These are phyloP conservation scores for Parsonsia alboflavescens DNA, from an alignment of 257 asterid species.

Conservation along the genomic window DNA sequence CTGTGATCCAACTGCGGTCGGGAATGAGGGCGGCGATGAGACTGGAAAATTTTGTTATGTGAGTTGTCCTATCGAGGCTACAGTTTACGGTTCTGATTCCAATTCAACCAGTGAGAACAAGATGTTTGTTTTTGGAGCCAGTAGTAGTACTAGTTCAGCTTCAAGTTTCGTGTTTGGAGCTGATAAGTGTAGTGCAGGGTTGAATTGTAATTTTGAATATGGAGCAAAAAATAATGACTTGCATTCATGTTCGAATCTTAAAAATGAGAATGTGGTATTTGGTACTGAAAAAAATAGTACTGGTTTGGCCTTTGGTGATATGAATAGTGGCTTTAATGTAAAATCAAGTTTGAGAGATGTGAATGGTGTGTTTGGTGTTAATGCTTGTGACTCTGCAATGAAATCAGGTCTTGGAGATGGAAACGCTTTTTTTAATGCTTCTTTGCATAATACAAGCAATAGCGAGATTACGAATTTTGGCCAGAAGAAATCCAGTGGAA, in stretches of 20 bases:
- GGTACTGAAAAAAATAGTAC: conserved; percentile 23
- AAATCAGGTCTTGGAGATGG: conserved; percentile 13
- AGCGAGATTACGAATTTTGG: neutral
- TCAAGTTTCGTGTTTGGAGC: conserved; percentile 9
- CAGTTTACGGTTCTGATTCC: neutral
- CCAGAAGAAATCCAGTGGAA: conserved; percentile 4
- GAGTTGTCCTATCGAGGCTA: neutral
- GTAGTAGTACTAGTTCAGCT: conserved; percentile 19
- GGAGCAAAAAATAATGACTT: conserved; percentile 20
- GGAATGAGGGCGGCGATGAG: conserved; percentile 18
- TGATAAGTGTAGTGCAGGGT: neutral
- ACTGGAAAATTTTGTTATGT: conserved; percentile 17
- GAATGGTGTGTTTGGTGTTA: conserved; percentile 18
- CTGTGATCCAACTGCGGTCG: conserved; percentile 21
- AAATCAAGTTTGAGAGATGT: conserved; percentile 17
- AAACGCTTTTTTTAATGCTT: conserved; percentile 6
- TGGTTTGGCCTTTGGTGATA: conserved; percentile 30
- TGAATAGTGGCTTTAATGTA: conserved; percentile 15
- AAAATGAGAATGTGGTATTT: conserved; percentile 19
- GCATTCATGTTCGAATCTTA: conserved; percentile 7
- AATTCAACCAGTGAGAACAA: conserved; percentile 2
- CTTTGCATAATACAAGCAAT: neutral
- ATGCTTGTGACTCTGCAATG: conserved; percentile 13
- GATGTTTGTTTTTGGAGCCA: conserved; percentile 21
- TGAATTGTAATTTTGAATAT: conserved; percentile 8